These are phyloP conservation scores for Boletus reticuloceps DNA, from an alignment of 768 basidiomycete genomes.

Conservation along the genomic window DNA sequence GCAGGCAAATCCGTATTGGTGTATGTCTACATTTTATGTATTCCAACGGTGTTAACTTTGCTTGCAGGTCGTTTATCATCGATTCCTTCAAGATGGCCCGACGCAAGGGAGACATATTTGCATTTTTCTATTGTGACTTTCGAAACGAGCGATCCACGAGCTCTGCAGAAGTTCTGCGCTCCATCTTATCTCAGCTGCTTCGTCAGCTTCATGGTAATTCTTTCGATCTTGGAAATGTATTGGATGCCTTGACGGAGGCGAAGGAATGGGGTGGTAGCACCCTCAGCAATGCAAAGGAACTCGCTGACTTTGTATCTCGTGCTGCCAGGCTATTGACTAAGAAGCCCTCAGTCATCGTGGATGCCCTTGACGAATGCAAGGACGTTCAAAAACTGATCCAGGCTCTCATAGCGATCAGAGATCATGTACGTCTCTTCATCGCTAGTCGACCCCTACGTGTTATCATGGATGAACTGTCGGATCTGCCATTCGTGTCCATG, in stretches of 20 bases:
- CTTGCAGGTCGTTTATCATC: background rate
- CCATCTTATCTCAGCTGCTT: background rate
- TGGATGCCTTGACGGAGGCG: background rate
- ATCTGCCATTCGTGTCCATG: slow-evolving; percentile 1
- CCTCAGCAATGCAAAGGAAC: background rate
- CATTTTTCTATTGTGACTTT: slow-evolving; percentile 3
- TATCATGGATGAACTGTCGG: background rate
- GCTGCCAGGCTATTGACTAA: background rate
- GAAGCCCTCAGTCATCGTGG: background rate
- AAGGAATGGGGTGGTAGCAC: background rate
- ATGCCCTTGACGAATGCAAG: slow-evolving; percentile 7
- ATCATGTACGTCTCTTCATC: background rate
- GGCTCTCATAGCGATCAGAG: background rate
- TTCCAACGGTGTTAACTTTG: background rate
- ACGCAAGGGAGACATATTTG: background rate
- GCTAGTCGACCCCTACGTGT: background rate
- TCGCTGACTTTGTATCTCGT: background rate
- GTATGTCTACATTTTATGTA: background rate
- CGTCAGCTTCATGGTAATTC: background rate
- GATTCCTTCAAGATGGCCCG: background rate
- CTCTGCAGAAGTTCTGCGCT: slow-evolving; percentile 1
- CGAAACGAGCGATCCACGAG: background rate
- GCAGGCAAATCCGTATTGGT: slow-evolving; percentile 8
- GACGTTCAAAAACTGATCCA: background rate
- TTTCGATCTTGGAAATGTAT: background rate